Percentiles rank a stretch among this genome's conserved stretches.
Evolutionary conservation across 768 basidiomycete genomes (phyloP).

Genomic region (Termitomyces heimii): DNA sequence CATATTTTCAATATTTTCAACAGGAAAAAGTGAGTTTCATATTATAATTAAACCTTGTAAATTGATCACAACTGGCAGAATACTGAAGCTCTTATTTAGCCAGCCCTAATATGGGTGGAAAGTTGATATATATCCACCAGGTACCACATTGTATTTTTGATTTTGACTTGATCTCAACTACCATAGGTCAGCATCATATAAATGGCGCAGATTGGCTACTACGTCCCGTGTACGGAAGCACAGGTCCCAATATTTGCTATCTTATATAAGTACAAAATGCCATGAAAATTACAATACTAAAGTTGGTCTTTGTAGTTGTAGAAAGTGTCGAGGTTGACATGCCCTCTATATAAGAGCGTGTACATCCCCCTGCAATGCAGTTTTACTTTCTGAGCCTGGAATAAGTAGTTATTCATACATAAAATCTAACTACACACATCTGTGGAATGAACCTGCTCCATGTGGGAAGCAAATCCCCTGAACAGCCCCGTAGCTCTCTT

Average conservation of each 20-base stretch:
- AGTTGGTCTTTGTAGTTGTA: too few relatives aligned
- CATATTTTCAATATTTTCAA: neutral
- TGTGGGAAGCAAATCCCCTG: too few relatives aligned
- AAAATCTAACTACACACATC: too few relatives aligned
- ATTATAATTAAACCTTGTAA: constrained; percentile 68
- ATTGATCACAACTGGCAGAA: neutral
- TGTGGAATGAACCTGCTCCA: too few relatives aligned
- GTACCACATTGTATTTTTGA: constrained; percentile 25
- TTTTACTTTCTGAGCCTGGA: too few relatives aligned
- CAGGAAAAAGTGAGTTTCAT: constrained; percentile 88
- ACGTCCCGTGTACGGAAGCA: constrained; percentile 89
- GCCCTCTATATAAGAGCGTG: too few relatives aligned
- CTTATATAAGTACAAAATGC: too few relatives aligned
- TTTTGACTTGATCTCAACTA: neutral
- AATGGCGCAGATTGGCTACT: constrained; percentile 94
- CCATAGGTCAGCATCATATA: constrained; percentile 83
- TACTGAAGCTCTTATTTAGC: constrained; percentile 34
- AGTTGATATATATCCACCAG: constrained; percentile 95
- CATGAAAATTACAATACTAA: too few relatives aligned
- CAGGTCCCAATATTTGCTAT: constrained; percentile 88
- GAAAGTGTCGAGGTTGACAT: too few relatives aligned
- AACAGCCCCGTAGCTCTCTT: too few relatives aligned
- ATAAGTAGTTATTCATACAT: too few relatives aligned
- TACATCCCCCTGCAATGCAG: too few relatives aligned
- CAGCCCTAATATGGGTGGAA: constrained; percentile 99